Evolutionary conservation across 2,329 filamentous ascomycete species (phyloP), one percentile per base, ranked within the genome.

Genomic region (Davidsoniella virescens): DNA sequence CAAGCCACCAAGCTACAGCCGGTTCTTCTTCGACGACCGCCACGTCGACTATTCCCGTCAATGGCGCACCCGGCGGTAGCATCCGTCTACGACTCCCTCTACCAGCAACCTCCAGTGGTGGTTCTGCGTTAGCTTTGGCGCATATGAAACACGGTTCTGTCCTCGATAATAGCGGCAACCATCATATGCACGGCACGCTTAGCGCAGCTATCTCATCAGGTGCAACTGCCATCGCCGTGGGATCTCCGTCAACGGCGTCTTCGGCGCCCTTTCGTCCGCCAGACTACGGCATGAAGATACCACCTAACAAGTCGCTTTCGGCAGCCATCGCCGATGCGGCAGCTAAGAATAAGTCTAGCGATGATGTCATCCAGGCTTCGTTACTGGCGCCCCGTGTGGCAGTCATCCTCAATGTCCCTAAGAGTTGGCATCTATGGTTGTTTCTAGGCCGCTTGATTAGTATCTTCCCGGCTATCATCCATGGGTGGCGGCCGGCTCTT

Each of bases 331-430:
- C 47, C 17, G 44, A 49, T 25, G 42, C 54, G 4, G 47, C 53
- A 2, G 43, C 54, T 18, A 45, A 49, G 23, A 42, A 46, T 44
- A 25, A 39, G 14, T 37, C 38, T 23, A 38, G 23, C 20, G 41
- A 48, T 20, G 44, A 26, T 17, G 48, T 54, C 3, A 52, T 54
- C 12, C 45, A 39, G 29, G 55, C 57, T 16, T 64, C 73, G 14
- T 67, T 80, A 48, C 70, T 87, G 41, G 83, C 87, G 59, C 84
- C 84, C 10, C 82, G 84, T 51, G 78, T 90, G 51, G 84, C 84
- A 55, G 82, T 87, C 57, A 75, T 86, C 29, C 72, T 90, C 44
- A 84, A 84, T 47, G 76, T 92, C 14, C 78, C 82, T 49, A 71
- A 71, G 55, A 71, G 71, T 54, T 90, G 84, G 80, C 80, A 88